Evolutionary conservation across 2,329 filamentous ascomycete genomes (phyloP).

Genomic region (Fusarium torulosum): DNA sequence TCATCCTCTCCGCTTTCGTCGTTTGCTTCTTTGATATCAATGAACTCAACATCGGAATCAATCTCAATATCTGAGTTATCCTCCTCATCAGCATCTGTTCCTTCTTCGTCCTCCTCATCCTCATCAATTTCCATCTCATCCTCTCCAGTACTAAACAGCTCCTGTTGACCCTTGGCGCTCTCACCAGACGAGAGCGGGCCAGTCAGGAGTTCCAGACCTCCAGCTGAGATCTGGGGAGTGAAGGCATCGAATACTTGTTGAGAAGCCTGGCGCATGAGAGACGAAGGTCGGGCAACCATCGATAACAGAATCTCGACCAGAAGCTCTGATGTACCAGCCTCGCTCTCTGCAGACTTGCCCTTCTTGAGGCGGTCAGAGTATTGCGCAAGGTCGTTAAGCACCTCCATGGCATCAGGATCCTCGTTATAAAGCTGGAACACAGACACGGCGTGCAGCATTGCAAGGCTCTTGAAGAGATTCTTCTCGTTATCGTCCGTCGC

Average conservation of each 20-base stretch:
- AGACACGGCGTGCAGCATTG: slow-evolving; percentile 84
- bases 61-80: slow-evolving; percentile 63
- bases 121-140: slow-evolving; percentile 67
- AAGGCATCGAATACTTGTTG: slow-evolving; percentile 91
- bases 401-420: slow-evolving; percentile 84
- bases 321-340: slow-evolving; percentile 73
- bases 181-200: slow-evolving; percentile 84
- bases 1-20: slow-evolving; percentile 59
- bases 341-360: slow-evolving; percentile 58
- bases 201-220: slow-evolving; percentile 74
- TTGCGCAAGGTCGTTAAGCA: slow-evolving; percentile 83
- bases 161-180: slow-evolving; percentile 83
- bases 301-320: slow-evolving; percentile 91
- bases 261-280: slow-evolving; percentile 85
- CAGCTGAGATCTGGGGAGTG: slow-evolving; percentile 77
- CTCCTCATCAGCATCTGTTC: slow-evolving; percentile 58
- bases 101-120: slow-evolving; percentile 56
- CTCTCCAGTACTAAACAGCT: slow-evolving; percentile 81
- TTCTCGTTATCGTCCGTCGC: slow-evolving; percentile 53
- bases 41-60: slow-evolving; percentile 64
- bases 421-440: slow-evolving; percentile 92
- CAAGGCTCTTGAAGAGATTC: slow-evolving; percentile 71
- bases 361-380: slow-evolving; percentile 77
- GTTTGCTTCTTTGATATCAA: slow-evolving; percentile 59
- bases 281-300: slow-evolving; percentile 87